Percentiles rank a stretch among this genome's conserved stretches.
These are phyloP conservation scores for Colletotrichum echinochloae DNA, from an alignment of 2,329 filamentous ascomycete genomes.

Conservation along the genomic window DNA sequence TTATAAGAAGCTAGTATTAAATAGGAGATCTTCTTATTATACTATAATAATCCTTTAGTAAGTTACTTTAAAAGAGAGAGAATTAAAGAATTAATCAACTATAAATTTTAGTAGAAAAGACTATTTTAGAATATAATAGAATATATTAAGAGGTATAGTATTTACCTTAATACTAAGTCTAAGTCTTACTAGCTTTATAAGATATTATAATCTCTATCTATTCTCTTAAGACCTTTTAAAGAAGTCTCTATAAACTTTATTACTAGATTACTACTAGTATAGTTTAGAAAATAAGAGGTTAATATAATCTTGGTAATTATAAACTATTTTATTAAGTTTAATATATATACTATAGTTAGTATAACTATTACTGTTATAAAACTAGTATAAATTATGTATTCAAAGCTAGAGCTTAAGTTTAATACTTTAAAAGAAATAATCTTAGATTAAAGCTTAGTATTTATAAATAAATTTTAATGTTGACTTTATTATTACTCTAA, in stretches of 20 bases:
- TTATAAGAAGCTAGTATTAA: too few species aligned
- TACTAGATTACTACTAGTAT: not conserved
- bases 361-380: not conserved
- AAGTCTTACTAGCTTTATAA: not conserved
- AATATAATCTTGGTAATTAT: not conserved
- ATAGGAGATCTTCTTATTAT: not conserved
- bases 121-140: not conserved
- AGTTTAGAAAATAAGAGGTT: not conserved
- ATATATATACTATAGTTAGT: not conserved
- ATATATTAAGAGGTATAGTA: not conserved
- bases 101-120: not conserved
- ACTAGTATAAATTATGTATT: too few species aligned
- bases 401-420: too few species aligned
- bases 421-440: not conserved
- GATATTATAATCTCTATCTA: not conserved
- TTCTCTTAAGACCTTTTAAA: not conserved
- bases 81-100: not conserved
- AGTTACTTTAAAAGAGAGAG: not conserved
- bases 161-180: too few species aligned
- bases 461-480: not conserved
- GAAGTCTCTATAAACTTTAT: not conserved
- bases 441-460: not conserved
- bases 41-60: not conserved
- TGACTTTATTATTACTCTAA: not conserved
- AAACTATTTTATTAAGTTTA: not conserved